Evolutionary conservation across 345 rosid genomes (phyloP), one percentile per base, ranked within the genome.

Genomic region (Cardamine chenopodiifolia): DNA sequence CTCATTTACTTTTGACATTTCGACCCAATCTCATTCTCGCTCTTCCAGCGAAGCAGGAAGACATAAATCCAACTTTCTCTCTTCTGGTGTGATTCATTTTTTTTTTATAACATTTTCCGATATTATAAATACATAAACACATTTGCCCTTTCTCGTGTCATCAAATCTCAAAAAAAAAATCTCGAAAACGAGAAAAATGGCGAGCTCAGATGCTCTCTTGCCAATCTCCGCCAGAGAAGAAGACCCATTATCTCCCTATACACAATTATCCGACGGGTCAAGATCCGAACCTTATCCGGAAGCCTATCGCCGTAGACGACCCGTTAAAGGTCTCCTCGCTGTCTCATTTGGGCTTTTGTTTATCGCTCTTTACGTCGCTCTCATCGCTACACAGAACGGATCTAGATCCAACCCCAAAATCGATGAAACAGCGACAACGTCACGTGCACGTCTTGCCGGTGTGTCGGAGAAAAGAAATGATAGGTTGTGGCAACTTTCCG

Each of bases 401-500:
- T 78, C 81, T 52, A 59, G 73, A 71, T 42, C 81, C 50, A 34
- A 72, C 8, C 8, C 0, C 6, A 9, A 39, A 17, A 14, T 4
- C 52, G 29, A 72, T 20, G 80, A 35, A 71, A 32, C 69, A 20
- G 40, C 40, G 50, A 19, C 39, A 18, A 15, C 39, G 62, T 81
- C 96, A 1, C 88, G 96, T 5, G 90, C 78, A 3, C 74, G 66
- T 61, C 37, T 73, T 2, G 88, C 86, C 53, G 99, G 99, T 0
- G 97, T 95, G 13, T 92, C 99, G 10, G 96, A 88, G 82, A 95
- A 95, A 77, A 55, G 87, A 4, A 89, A 84, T 54, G 75, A 73
- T 68, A 5, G 28, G 53, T 3, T 39, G 7, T 26, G 49, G 64
- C 45, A 76, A n/a, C 54, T 67, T 53, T 55, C 74, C 75, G 82